These are phyloP conservation scores for Coemansia sp. DNA, from an alignment of 192 early-diverging fungal species.

Conservation along the genomic window DNA sequence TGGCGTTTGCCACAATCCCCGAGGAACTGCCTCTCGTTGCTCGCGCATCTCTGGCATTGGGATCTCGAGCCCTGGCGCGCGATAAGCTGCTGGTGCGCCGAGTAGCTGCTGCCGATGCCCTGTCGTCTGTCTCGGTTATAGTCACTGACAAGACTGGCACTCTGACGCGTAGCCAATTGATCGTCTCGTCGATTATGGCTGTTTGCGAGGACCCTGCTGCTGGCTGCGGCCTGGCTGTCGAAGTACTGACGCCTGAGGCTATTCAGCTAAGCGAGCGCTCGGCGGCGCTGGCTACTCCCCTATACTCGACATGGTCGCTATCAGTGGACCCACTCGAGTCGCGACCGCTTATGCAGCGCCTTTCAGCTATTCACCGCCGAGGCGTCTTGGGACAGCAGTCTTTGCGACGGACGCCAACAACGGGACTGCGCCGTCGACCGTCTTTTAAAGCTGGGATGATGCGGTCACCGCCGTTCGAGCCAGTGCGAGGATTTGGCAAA, in stretches of 20 bases:
- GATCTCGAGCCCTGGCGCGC: constrained; percentile 33
- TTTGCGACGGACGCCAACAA: not conserved
- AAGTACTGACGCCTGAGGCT: constrained; percentile 47
- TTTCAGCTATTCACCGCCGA: constrained; percentile 9
- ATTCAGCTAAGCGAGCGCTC: constrained; percentile 19
- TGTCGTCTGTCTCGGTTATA: constrained; percentile 64
- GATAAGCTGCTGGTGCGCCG: constrained; percentile 65
- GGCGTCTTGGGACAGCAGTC: not conserved
- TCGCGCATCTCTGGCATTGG: constrained; percentile 41
- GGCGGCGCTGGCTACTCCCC: constrained; percentile 31
- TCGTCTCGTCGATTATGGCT: constrained; percentile 47
- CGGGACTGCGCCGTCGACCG: not conserved
- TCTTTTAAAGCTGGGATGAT: not conserved
- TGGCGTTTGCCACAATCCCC: constrained; percentile 55
- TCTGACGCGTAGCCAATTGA: constrained; percentile 65
- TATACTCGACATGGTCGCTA: constrained; percentile 43
- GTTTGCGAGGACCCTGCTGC: constrained; percentile 6
- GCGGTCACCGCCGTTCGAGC: constrained; percentile 11
- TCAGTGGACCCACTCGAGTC: constrained; percentile 48
- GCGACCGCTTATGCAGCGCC: constrained; percentile 25
- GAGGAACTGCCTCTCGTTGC: constrained; percentile 55
- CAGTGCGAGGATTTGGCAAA: constrained; percentile 43
- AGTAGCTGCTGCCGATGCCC: constrained; percentile 64
- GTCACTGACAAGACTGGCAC: constrained; percentile 78
- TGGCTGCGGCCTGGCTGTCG: constrained; percentile 18